Evolutionary conservation across 768 basidiomycete species (phyloP), one percentile per base, ranked within the genome.

Genomic region (Clathrus columnatus): DNA sequence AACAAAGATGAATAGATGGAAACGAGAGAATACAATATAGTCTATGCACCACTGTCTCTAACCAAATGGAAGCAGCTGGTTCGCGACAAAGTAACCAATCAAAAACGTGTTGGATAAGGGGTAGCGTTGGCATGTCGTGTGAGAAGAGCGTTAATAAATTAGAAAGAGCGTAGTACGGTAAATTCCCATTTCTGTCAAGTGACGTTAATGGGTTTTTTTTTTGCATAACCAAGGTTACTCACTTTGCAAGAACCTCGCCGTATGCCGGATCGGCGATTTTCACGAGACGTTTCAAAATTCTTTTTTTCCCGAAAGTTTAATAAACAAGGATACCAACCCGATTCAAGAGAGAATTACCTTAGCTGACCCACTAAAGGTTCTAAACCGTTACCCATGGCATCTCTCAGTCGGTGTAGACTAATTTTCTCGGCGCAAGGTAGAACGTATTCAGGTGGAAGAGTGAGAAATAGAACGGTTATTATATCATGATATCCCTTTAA

Each of bases 71-170:
- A 0, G 77, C 74, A 26, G 92, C 79, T 8, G 93, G 93, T 23
- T 90, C 90, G 30, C 92, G 77, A 59, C 82, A 81, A 11, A 97
- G 71, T 8, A 96, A 70, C 64, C 84, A 97, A 69, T 97, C 93
- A 68, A 95, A 97, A 47, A 92, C 81, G 59, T 92, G 86, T 65
- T 95, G 92, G 24, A 92, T 87, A 36, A 93, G 82, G 4, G 85
- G 79, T n/a, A 95, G 77, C 1, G 87, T 88, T 7, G 93, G 90
- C 55, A 92, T 78, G 61, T 96, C 92, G 67, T 97, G 93, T 10
- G 93, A 83, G 71, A 97, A 92, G 27, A 95, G 77, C 0, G 92
- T 95, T 29, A 97, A 73, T 28, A 96, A 80, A 69, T 92, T 89
- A 4, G 91, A 89, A 17, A 97, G 78, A 0, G 92, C 89, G 65